Evolutionary conservation across 2,329 filamentous ascomycete species (phyloP).

Genomic region (Emmonsiellopsis sp.): DNA sequence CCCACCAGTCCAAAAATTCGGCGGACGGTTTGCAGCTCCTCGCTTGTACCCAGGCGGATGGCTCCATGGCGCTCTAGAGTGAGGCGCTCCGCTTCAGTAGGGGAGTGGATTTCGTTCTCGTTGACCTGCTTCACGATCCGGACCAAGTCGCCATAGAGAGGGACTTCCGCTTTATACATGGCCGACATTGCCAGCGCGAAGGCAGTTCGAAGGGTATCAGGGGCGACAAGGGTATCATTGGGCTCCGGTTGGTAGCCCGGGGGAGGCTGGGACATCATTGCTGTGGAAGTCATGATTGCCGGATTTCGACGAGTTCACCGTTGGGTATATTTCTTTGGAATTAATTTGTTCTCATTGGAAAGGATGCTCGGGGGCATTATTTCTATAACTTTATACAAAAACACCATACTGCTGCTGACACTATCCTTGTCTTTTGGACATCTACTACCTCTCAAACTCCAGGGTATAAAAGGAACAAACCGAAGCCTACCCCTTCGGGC

Average conservation of each 20-base stretch:
- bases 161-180: constrained; percentile 28
- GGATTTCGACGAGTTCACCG: neutral
- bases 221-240: constrained; percentile 3
- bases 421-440: too few relatives aligned
- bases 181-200: constrained; percentile 26
- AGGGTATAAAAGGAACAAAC: too few relatives aligned
- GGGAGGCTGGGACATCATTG: neutral
- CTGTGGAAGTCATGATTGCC: neutral
- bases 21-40: constrained; percentile 36
- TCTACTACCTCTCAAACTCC: too few relatives aligned
- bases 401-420: too few relatives aligned
- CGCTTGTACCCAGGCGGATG: constrained; percentile 39
- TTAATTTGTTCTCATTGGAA: too few relatives aligned
- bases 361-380: too few relatives aligned
- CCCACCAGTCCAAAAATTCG: constrained; percentile 41
- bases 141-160: constrained; percentile 24
- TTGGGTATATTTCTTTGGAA: neutral
- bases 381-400: too few relatives aligned
- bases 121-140: constrained; percentile 23
- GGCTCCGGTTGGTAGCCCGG: neutral
- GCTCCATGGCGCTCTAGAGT: constrained; percentile 38
- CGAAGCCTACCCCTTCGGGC: too few relatives aligned
- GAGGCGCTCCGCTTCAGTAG: constrained; percentile 14
- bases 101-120: constrained; percentile 13
- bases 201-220: constrained; percentile 19